A percentile compares a stretch with the other conserved stretches of the same genome.
phyloP scores from a whole-genome alignment of 176 grass and related monocot species.

The Aechmea fasciata region DNA sequence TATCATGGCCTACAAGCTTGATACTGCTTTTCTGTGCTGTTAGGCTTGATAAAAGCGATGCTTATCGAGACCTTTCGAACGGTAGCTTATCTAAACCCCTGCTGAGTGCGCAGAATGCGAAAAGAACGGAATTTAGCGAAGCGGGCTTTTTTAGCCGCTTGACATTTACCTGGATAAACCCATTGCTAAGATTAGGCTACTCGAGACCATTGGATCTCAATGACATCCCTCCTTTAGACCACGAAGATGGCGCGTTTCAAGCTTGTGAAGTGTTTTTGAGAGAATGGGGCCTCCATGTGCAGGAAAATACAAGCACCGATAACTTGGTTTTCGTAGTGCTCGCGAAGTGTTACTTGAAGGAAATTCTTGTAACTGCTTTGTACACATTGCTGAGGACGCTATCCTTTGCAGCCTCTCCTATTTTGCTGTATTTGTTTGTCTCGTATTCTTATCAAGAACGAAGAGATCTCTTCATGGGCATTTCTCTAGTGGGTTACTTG shows the following conservation, averaged over 20 bases:
- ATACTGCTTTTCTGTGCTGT: constrained; percentile 33
- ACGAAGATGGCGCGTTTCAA: constrained; percentile 51
- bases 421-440: constrained; percentile 47
- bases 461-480: constrained; percentile 15
- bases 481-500: constrained; percentile 30
- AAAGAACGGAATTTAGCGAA: constrained; percentile 21
- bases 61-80: neutral
- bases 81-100: constrained; percentile 28
- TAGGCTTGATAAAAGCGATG: neutral
- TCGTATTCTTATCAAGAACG: constrained; percentile 33
- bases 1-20: constrained; percentile 30
- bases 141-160: constrained; percentile 47
- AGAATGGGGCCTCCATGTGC: constrained; percentile 33
- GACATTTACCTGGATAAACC: constrained; percentile 62
- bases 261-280: constrained; percentile 37
- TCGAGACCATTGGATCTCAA: constrained; percentile 45
- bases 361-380: constrained; percentile 47
- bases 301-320: constrained; percentile 6
- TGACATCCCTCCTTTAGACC: constrained; percentile 53
- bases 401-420: constrained; percentile 40
- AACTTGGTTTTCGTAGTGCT: constrained; percentile 52
- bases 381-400: constrained; percentile 62
- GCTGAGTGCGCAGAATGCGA: constrained; percentile 13
- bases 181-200: constrained; percentile 49
- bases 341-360: constrained; percentile 43